Evolutionary conservation across 805 yeast genomes (phyloP).

Genomic region (Candida ovalis): DNA sequence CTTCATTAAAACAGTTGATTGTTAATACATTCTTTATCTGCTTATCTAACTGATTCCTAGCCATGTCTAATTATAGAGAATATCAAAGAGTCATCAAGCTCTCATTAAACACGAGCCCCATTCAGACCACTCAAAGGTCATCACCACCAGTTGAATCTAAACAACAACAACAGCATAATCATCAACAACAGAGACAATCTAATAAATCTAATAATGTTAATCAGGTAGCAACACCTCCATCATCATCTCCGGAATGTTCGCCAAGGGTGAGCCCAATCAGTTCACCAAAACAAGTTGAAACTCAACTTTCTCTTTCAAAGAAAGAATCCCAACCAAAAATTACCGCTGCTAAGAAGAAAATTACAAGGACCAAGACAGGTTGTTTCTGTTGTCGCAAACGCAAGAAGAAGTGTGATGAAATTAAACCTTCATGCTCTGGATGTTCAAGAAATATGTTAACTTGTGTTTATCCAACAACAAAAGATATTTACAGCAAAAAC

Average conservation of each 20-base stretch:
- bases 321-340: not conserved
- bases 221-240: conserved; percentile 18
- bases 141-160: not conserved
- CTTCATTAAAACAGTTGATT: too few relatives aligned
- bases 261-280: conserved; percentile 12
- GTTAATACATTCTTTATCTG: too few relatives aligned
- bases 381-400: conserved; percentile 36
- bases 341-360: conserved; percentile 21
- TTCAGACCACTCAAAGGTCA: not conserved
- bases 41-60: not conserved
- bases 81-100: conserved; percentile 31
- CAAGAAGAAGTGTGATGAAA: conserved; percentile 37
- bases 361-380: conserved; percentile 35
- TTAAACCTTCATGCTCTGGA: conserved; percentile 33
- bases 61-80: conserved; percentile 30
- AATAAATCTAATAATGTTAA: not conserved
- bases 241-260: conserved; percentile 20
- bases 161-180: conserved; percentile 1
- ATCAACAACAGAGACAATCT: not conserved
- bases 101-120: conserved; percentile 4
- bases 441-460: conserved; percentile 31
- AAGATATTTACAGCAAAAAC: conserved; percentile 12
- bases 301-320: conserved; percentile 1
- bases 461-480: conserved; percentile 32
- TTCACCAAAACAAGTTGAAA: not conserved